Evolutionary conservation across 495 filamentous ascomycete genomes (phyloP).

Genomic region (Evansstolkia leycettana): DNA sequence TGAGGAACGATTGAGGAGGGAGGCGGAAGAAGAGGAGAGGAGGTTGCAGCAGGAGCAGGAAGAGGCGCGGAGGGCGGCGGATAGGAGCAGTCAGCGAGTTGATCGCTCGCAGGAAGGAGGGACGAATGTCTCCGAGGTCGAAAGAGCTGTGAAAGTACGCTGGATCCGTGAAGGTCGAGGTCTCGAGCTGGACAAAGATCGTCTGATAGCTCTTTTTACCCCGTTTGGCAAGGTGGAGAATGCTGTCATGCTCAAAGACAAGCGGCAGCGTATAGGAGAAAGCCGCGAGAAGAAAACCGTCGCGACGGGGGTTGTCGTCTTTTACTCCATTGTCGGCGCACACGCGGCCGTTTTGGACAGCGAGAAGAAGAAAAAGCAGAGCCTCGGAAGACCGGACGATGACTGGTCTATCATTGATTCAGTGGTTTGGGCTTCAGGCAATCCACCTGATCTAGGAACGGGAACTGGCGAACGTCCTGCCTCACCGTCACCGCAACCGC

Average conservation of each 20-base stretch:
- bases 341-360: constrained; percentile 47
- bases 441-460: constrained; percentile 31
- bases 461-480: constrained; percentile 3
- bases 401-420: constrained; percentile 39
- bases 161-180: constrained; percentile 40
- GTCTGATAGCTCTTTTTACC: constrained; percentile 31
- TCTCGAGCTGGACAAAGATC: constrained; percentile 29
- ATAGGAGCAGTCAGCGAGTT: constrained; percentile 24
- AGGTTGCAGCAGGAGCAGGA: constrained; percentile 24
- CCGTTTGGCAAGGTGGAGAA: constrained; percentile 46
- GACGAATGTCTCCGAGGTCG: constrained; percentile 39
- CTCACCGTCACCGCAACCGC: constrained; percentile 12
- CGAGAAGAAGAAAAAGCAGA: constrained; percentile 24
- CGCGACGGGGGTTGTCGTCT: constrained; percentile 44
- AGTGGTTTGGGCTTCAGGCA: constrained; percentile 44
- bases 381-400: constrained; percentile 9
- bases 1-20: constrained; percentile 33
- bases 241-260: constrained; percentile 41
- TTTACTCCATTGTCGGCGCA: constrained; percentile 45
- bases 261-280: constrained; percentile 36
- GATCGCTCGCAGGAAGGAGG: constrained; percentile 29
- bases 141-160: constrained; percentile 47
- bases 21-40: constrained; percentile 38
- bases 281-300: constrained; percentile 41
- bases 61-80: constrained; percentile 16